Evolutionary conservation across 768 basidiomycete genomes (phyloP).

Genomic region (Lactifluus pinguis): DNA sequence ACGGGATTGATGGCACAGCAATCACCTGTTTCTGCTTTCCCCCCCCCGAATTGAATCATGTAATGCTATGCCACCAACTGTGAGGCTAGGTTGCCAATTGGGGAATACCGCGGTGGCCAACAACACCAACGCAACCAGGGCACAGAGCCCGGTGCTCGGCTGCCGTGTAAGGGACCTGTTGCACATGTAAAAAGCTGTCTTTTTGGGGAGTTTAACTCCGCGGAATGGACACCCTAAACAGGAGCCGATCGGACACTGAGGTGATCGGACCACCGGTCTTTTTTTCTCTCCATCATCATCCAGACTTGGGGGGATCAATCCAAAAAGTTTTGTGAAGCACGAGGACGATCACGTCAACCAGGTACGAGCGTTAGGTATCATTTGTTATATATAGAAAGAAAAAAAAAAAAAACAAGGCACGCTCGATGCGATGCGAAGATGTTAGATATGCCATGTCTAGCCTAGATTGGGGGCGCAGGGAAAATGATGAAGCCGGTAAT

Average conservation of each 20-base stretch:
- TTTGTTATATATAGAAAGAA: background rate
- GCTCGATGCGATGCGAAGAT: background rate
- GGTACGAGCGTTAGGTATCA: background rate
- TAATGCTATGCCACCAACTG: background rate
- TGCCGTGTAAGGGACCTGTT: background rate
- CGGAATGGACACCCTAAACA: background rate
- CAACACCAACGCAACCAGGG: conserved; percentile 7
- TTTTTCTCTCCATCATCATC: background rate
- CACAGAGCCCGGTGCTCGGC: background rate
- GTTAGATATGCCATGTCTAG: background rate
- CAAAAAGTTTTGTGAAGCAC: background rate
- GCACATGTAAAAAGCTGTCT: background rate
- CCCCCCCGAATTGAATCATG: background rate
- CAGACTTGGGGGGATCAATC: background rate
- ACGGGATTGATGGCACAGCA: background rate
- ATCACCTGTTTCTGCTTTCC: background rate
- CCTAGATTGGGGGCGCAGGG: conserved; percentile 7
- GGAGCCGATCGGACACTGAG: background rate
- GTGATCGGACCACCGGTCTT: conserved; percentile 3
- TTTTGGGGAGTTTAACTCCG: conserved; percentile 2
- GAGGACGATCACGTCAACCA: conserved; percentile 11
- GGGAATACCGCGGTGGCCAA: background rate
- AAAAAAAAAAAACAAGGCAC: background rate
- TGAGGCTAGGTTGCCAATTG: background rate
- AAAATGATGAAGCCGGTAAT: background rate